A percentile compares a stretch with the other conserved stretches of the same genome.
Conservation (phyloP, 371 early-diverging fungal species). For the Apophysomyces trapeziformis region DNA sequence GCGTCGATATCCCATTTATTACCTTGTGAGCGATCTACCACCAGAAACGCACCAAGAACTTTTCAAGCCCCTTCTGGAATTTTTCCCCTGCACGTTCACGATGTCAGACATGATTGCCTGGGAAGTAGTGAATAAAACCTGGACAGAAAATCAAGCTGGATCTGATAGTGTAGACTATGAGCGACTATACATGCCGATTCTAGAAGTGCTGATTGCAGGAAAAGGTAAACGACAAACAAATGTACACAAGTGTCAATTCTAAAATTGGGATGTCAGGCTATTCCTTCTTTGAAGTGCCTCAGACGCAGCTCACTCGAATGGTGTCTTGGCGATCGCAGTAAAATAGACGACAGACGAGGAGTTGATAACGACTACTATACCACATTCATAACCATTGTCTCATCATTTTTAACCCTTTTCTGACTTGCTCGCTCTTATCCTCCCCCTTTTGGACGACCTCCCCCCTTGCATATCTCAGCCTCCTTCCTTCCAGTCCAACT, state of each 20-base stretch:
- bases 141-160: constrained; percentile 13
- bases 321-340: constrained; percentile 25
- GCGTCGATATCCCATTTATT: constrained; percentile 27
- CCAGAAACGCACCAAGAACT: constrained; percentile 17
- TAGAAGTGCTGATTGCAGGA: constrained; percentile 33
- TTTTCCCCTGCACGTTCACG: constrained; percentile 38
- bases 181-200: constrained; percentile 20
- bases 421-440: neutral
- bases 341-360: neutral
- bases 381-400: neutral
- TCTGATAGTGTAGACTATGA: constrained; percentile 18
- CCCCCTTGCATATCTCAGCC: constrained; percentile 21
- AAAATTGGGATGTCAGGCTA: constrained; percentile 18
- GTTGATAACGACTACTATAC: neutral
- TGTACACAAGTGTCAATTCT: neutral
- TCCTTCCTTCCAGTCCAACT: constrained; percentile 14
- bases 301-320: constrained; percentile 20
- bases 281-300: constrained; percentile 36
- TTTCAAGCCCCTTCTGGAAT: constrained; percentile 21
- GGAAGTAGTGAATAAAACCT: constrained; percentile 15
- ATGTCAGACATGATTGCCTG: constrained; percentile 26
- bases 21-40: constrained; percentile 25
- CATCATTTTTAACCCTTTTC: constrained; percentile 7
- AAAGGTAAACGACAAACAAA: constrained; percentile 25
- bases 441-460: constrained; percentile 4